Base-by-base conservation (phyloP, 371 early-diverging fungal species). In the Capniomyces stellatus region DNA sequence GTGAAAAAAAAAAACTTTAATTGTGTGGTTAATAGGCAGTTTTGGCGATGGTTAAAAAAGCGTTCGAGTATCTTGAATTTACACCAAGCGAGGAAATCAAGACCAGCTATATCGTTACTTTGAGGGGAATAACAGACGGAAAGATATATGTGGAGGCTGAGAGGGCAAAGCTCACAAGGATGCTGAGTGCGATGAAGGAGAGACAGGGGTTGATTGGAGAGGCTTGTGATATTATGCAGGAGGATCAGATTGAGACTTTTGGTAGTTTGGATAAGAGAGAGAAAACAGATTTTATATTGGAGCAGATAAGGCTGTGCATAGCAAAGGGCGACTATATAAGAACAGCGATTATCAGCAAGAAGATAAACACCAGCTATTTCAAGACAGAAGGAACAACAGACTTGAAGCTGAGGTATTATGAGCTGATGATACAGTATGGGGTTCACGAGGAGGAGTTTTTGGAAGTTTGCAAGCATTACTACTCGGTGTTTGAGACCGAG, bases 121-220 rank as follows among this genome's bases (percentile, higher is more conserved):
- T 98, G 63, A 75, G 96, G 35, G 84, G 82, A 12, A 92, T 95
- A 2, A 98, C 98, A 2, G 98, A 96, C 58, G 98, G 95, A 55
- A 96, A 94, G 87, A 94, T 98, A 48, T 93, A 87, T 64, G 92
- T 98, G 10, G 98, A 98, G 71, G 91, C 92, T 10, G 95, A 95
- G 67, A 79, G 95, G 29, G 98, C 98, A 24, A 82, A 93, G 15
- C 70, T 98, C 54, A 94, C 96, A 3, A 79, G 85, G 39, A 81
- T 81, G 57, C 69, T 94, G 48, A 74, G 89, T 44, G 83, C 79
- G 57, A 89, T 97, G 53, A 76, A 79, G 48, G 98, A 95, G 67
- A 75, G 79, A 30, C 89, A 94, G 60, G 94, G 94, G 12, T 82
- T 92, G 46, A 73, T 88, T 28, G 74, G 61, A 6, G 89, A 89